Base-by-base conservation (phyloP, 129 eudicot species). In the Tagetes erecta region DNA sequence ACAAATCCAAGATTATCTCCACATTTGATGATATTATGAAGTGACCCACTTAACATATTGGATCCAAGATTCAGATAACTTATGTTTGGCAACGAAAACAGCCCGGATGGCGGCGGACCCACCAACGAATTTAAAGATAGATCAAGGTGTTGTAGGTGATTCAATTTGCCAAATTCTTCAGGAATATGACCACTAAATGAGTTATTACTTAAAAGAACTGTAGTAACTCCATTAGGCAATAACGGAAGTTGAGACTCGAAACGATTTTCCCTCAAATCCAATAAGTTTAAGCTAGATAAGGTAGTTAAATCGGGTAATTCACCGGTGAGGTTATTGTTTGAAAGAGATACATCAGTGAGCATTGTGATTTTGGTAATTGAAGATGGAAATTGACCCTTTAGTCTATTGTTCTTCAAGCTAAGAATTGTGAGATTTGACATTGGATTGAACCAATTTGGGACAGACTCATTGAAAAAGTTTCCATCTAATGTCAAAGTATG, bases 61-160 rank as follows among this genome's bases (percentile, higher is more conserved):
- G 88, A 92, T 51, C 91, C 90, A 45, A 92, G 83, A 87, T 89
- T 92, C 76, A 92, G 67, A 66, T 87, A 89, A 76, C 96, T 92
- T 20, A 89, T 79, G 79, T 82, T 89, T 51, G 96, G 88, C 75
- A 92, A 72, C 4, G 91, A 85, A 76, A 92, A 92, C 27, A 92
- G 67, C 4, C 68, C 66, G 13, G 66, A 64, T 51, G 94, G 97
- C 1, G 87, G 91, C 8, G 55, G 62, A 39, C 91, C 96, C 11
- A 50, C 80, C 42, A 92, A 81, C 55, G 70, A 30, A 80, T 92
- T 92, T 34, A 56, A 31, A 6, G 97, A 92, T 59, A 92, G 68
- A 79, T 92, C 97, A 67, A 92, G 97, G 67, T 87, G 91, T 85
- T 92, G 89, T 47, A 92, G 88, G 64, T 83, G 83, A 78, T 81